These are phyloP conservation scores for Russula griseocarnosa DNA, from an alignment of 768 basidiomycete species.

Conservation along the genomic window DNA sequence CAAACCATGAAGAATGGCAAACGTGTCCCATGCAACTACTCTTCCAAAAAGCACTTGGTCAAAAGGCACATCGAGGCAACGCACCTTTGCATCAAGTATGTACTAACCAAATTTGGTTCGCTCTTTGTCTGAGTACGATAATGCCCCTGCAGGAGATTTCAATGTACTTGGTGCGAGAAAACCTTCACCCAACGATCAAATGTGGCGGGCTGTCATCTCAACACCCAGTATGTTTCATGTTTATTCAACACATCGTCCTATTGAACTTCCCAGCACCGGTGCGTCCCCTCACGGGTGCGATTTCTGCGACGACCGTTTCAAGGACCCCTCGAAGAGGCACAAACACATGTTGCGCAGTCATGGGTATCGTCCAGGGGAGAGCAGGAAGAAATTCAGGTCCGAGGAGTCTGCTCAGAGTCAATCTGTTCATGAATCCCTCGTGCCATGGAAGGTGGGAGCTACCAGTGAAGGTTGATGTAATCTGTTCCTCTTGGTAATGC, in stretches of 20 bases:
- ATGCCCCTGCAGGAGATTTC: slow-evolving; percentile 42
- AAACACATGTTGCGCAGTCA: slow-evolving; percentile 54
- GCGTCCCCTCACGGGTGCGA: slow-evolving; percentile 52
- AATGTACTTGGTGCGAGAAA: slow-evolving; percentile 50
- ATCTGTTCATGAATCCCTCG: slow-evolving; percentile 31
- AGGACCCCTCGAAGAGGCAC: slow-evolving; percentile 61
- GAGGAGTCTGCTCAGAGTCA: slow-evolving; percentile 24
- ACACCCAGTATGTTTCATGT: slow-evolving; percentile 44
- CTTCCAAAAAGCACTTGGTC: slow-evolving; percentile 58
- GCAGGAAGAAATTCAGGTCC: slow-evolving; percentile 33
- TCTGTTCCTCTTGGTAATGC: background rate
- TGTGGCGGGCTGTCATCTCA: slow-evolving; percentile 51
- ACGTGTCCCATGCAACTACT: slow-evolving; percentile 40
- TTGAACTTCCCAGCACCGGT: slow-evolving; percentile 45
- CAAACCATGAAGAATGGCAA: slow-evolving; percentile 35
- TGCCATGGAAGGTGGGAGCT: slow-evolving; percentile 26
- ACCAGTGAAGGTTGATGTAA: slow-evolving; percentile 11
- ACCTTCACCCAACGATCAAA: slow-evolving; percentile 58
- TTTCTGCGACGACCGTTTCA: slow-evolving; percentile 53
- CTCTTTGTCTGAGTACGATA: slow-evolving; percentile 25
- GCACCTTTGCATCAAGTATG: slow-evolving; percentile 58
- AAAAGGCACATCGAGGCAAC: slow-evolving; percentile 64
- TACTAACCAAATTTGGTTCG: slow-evolving; percentile 23
- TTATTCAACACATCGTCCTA: slow-evolving; percentile 18
- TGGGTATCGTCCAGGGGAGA: slow-evolving; percentile 48